Base-by-base conservation (phyloP, 2,329 filamentous ascomycete species). In the Escovopsis sp. region DNA sequence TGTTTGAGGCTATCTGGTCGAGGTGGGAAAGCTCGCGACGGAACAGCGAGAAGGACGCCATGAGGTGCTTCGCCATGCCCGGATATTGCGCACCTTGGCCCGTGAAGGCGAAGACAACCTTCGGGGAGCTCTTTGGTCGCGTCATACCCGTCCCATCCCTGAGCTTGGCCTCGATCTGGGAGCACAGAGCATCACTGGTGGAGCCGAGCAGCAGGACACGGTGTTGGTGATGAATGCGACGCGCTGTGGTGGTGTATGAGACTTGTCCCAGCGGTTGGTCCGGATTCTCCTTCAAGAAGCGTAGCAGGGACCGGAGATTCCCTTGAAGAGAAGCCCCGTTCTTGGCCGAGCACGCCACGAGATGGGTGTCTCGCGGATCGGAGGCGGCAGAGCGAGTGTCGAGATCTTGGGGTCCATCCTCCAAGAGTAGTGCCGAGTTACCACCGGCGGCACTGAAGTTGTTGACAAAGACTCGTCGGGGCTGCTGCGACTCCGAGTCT, bases 361-460 rank as follows among this genome's bases (percentile, higher is more conserved):
- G 18, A 34, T 48, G 39, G 44, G 34, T 60, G 51, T 41, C 60
- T 51, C 39, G 48, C 38, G 33, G 45, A 54, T 52, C 69, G 60
- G 48, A 68, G 59, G 21, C 66, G 59, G 23, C 26, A 7, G 31
- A 9, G 6, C 6, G 9, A 17, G 27, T 9, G 18, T 31, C n/a
- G 17, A n/a, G 17, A 19, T 26, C 16, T 13, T 14, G 4, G 17
- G 70, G 66, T 2, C 63, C 63, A 5, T 70, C 62, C 45, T 81
- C 72, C 1, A 83, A 45, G 13, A 82, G 50, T 26, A 83, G 48
- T 13, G 74, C 72, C 2, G 76, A 79, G 53, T 84, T 85, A 10
- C 78, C 78, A 44, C 79, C 79, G 29, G 77, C 76, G 6, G 79
- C 79, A 41, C 70, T 71, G 47, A 80, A 81, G 56, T 79, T 80